A percentile compares a stretch with the other conserved stretches of the same genome.
Conservation (phyloP, 2,329 filamentous ascomycete species). For the Salinomyces thailandicus region DNA sequence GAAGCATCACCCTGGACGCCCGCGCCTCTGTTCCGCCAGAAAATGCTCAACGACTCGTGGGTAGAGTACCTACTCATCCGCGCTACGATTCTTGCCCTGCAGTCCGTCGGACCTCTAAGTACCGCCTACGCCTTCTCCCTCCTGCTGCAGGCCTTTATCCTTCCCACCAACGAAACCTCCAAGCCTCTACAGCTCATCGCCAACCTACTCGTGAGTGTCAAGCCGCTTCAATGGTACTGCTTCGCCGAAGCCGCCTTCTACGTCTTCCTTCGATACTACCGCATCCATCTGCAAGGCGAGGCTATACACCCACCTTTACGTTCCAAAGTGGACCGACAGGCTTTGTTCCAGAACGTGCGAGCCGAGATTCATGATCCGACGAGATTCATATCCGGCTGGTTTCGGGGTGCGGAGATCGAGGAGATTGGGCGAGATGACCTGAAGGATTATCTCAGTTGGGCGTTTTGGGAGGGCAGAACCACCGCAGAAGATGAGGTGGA, state of each 20-base stretch:
- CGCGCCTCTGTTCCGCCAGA: too few relatives aligned
- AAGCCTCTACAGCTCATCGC: background rate
- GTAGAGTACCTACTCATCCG: constrained; percentile 10
- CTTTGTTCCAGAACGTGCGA: constrained; percentile 48
- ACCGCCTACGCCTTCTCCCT: constrained; percentile 5
- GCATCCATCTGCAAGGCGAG: constrained; percentile 40
- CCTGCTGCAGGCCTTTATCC: background rate
- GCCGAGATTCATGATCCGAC: constrained; percentile 45
- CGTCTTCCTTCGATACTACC: constrained; percentile 43
- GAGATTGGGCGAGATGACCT: constrained; percentile 59
- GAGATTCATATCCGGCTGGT: constrained; percentile 54
- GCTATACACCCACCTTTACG: constrained; percentile 41
- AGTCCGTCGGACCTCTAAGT: constrained; percentile 9
- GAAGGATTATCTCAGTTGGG: constrained; percentile 57
- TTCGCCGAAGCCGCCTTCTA: constrained; percentile 46
- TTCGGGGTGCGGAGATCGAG: constrained; percentile 46
- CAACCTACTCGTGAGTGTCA: background rate
- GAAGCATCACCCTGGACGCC: too few relatives aligned
- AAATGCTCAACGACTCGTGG: constrained; percentile 8
- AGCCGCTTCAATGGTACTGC: constrained; percentile 25
- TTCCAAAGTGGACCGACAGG: constrained; percentile 39
- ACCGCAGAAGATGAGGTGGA: constrained; percentile 50
- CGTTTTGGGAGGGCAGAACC: constrained; percentile 51
- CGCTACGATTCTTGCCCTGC: constrained; percentile 7
- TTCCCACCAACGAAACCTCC: background rate